These are phyloP conservation scores for Collybiopsis confluens DNA, from an alignment of 768 basidiomycete species.

Conservation along the genomic window DNA sequence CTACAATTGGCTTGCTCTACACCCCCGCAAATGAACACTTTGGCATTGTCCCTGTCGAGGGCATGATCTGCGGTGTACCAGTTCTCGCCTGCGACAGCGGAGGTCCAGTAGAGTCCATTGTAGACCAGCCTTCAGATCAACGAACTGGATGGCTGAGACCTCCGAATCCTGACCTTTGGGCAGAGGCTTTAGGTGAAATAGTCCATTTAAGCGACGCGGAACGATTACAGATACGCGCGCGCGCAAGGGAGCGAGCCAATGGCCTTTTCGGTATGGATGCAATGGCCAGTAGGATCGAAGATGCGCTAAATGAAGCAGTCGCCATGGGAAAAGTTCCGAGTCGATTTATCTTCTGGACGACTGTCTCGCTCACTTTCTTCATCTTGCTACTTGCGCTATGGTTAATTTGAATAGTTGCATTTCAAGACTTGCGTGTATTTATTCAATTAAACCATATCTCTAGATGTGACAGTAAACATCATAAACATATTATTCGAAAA, in stretches of 20 bases:
- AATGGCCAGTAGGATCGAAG: constrained; percentile 61
- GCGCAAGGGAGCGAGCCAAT: constrained; percentile 59
- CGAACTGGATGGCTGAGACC: constrained; percentile 77
- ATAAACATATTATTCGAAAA: background rate
- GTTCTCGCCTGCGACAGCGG: constrained; percentile 85
- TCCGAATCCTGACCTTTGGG: constrained; percentile 67
- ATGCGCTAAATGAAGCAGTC: constrained; percentile 48
- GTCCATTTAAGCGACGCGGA: constrained; percentile 38
- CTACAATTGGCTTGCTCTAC: constrained; percentile 78
- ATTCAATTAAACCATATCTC: background rate
- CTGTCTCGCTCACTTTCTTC: constrained; percentile 9
- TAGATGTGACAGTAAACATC: background rate
- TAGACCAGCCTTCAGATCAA: constrained; percentile 28
- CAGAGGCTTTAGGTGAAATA: constrained; percentile 60
- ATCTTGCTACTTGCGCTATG: background rate
- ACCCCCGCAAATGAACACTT: constrained; percentile 97
- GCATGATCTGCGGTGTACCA: constrained; percentile 87
- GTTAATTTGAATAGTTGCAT: background rate
- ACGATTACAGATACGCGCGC: constrained; percentile 42
- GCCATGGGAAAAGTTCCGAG: constrained; percentile 42
- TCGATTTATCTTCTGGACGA: background rate
- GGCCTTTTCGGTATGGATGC: constrained; percentile 72
- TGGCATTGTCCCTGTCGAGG: constrained; percentile 94
- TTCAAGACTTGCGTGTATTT: background rate
- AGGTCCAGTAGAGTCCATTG: constrained; percentile 86